Conservation (phyloP, 2,329 filamentous ascomycete genomes). For the Trichophyton equinum region DNA sequence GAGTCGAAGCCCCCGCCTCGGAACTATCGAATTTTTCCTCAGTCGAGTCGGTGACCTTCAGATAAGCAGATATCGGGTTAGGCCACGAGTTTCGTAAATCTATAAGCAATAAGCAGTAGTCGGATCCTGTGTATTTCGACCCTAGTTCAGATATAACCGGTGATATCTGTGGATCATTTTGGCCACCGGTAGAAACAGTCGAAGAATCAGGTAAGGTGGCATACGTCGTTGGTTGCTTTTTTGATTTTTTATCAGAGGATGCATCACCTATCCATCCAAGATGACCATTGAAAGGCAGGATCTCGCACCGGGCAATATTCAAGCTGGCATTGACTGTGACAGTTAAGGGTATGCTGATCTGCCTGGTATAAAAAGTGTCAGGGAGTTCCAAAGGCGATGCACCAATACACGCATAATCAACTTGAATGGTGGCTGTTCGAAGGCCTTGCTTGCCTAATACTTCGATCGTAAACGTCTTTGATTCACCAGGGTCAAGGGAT, state of each 20-base stretch:
- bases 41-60: conserved; percentile 36
- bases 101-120: conserved; percentile 66
- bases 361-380: conserved; percentile 69
- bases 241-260: conserved; percentile 6
- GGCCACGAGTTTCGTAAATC: conserved; percentile 89
- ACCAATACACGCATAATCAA: conserved; percentile 78
- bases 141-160: conserved; percentile 34
- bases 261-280: conserved; percentile 47
- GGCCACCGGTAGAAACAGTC: conserved; percentile 7
- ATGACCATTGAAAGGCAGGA: conserved; percentile 57
- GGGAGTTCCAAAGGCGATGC: conserved; percentile 53
- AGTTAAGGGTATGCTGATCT: conserved; percentile 66
- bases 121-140: conserved; percentile 34
- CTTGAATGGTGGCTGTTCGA: conserved; percentile 63
- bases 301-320: conserved; percentile 66
- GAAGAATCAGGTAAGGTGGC: conserved; percentile 10
- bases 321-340: conserved; percentile 88
- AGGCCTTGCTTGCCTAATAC: conserved; percentile 77
- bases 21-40: conserved; percentile 1
- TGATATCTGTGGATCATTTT: conserved; percentile 33
- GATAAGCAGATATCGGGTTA: conserved; percentile 55
- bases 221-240: conserved; percentile 4
- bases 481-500: conserved; percentile 54
- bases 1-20: conserved; percentile 13
- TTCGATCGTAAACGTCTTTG: conserved; percentile 65